Evolutionary conservation across 73 alveolate genomes (phyloP).

Genomic region (Blepharisma stoltei): DNA sequence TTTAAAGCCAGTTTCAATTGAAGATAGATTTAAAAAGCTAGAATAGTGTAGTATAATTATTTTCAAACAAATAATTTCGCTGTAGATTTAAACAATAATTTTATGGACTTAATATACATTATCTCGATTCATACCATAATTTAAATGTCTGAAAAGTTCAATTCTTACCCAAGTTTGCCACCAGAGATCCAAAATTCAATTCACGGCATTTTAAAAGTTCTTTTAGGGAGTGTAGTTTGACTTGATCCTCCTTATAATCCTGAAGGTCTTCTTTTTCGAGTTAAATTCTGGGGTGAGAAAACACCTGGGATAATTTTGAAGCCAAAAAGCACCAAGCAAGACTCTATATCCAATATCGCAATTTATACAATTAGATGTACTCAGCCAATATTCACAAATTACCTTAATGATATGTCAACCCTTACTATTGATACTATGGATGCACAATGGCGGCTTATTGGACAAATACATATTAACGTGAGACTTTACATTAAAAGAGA

Average conservation of each 20-base stretch:
- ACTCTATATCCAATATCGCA: background rate
- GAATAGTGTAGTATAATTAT: too few relatives aligned
- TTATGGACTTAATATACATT: too few relatives aligned
- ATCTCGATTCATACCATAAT: too few relatives aligned
- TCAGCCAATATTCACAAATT: slow-evolving; percentile 24
- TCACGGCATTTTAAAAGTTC: background rate
- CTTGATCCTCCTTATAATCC: background rate
- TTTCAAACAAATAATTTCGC: too few relatives aligned
- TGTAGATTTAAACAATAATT: too few relatives aligned
- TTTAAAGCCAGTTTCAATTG: too few relatives aligned
- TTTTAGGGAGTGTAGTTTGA: background rate
- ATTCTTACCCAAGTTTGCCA: background rate
- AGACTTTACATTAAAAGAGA: slow-evolving; percentile 19
- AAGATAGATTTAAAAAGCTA: too few relatives aligned
- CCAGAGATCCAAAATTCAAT: background rate
- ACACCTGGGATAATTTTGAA: slow-evolving; percentile 25
- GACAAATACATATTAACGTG: slow-evolving; percentile 13
- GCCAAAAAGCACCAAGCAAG: background rate
- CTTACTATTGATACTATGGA: background rate
- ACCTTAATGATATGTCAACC: slow-evolving; percentile 24
- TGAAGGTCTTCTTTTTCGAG: background rate
- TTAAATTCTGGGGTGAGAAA: slow-evolving; percentile 21
- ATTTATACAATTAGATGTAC: slow-evolving; percentile 24
- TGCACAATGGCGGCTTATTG: slow-evolving; percentile 4
- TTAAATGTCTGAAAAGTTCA: background rate